A percentile compares a stretch with the other conserved stretches of the same genome.
Evolutionary conservation across 352 stramenopile genomes (phyloP).

Genomic region (Phytophthora niederhauseri): DNA sequence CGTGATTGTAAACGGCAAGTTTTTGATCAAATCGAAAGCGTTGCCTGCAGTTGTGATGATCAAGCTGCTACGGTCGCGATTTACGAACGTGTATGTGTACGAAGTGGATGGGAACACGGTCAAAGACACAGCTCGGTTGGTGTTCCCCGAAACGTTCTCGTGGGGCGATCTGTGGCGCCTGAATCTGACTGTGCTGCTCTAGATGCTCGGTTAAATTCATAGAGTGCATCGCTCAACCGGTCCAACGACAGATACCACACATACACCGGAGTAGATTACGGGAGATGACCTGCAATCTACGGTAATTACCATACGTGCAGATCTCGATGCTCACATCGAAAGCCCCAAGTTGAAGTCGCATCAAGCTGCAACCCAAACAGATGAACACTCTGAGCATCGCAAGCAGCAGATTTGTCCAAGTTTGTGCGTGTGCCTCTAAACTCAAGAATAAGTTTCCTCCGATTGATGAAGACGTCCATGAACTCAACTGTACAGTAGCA

Average conservation of each 20-base stretch:
- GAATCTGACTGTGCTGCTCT: conserved; percentile 8
- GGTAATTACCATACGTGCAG: too few species aligned
- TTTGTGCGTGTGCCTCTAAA: background rate
- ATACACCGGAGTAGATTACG: too few species aligned
- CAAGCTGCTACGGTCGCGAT: background rate
- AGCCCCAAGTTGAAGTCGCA: too few species aligned
- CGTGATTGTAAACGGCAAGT: conserved; percentile 26
- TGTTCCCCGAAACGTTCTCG: background rate
- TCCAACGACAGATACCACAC: too few species aligned
- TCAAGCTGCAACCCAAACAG: too few species aligned
- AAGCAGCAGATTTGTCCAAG: background rate
- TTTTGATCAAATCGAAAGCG: background rate
- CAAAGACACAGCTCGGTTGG: background rate
- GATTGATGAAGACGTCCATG: background rate
- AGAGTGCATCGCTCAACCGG: background rate
- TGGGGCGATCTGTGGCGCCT: background rate
- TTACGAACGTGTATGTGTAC: conserved; percentile 3
- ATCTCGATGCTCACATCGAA: too few species aligned
- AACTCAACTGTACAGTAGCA: background rate
- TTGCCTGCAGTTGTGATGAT: background rate
- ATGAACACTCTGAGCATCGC: too few species aligned
- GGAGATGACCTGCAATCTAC: too few species aligned
- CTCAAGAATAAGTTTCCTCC: background rate
- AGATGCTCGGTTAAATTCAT: background rate
- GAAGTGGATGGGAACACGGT: background rate